Base-by-base conservation (phyloP, 1,284 basidiomycete species). In the Cutaneotrichosporon cutaneum region DNA sequence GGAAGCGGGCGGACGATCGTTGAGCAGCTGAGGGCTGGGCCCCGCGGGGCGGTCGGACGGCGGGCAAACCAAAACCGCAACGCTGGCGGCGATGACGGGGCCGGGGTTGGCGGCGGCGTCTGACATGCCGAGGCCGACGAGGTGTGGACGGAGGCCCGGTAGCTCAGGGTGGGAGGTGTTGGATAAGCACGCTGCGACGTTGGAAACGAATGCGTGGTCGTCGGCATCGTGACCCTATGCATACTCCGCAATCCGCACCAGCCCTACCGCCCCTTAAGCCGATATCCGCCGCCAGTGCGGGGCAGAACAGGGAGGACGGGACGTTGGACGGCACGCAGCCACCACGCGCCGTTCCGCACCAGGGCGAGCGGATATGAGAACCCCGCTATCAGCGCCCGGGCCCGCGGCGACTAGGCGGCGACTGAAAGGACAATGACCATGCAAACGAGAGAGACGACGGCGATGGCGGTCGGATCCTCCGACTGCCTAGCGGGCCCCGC, bases 271-370 rank as follows among this genome's bases (percentile, higher is more conserved):
- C 39, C 39, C 35, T 36, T 36, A 36, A 13, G 39, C 39, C 39
- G 39, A 42, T 42, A 42, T 42, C 39, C 39, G 39, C 39, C 39
- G 39, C 39, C 18, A 42, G 39, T 42, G 39, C 39, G 39, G 39
- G 39, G 39, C n/a, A 42, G 8, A n/a, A 42, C 18, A 42, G 18
- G 39, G 39, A 42, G n/a, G n/a, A n/a, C n/a, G n/a, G n/a, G n/a
- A n/a, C n/a, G 18, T 14, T 4, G 16, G 18, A 42, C 18, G 39
- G 39, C 39, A 42, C 1, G 39, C 18, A 42, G 39, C 18, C 18
- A 42, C 18, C 7, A 4, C 18, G 39, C 18, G 39, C 39, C 39
- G 39, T 42, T 42, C 18, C 18, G 39, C 39, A 36, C 35, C 35
- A 13, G 35, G 39, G 18, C 7, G 39, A 42, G 39, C 39, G 39